Evolutionary conservation across 129 eudicot species (phyloP).

Genomic region (Chrysanthemum makinoi): DNA sequence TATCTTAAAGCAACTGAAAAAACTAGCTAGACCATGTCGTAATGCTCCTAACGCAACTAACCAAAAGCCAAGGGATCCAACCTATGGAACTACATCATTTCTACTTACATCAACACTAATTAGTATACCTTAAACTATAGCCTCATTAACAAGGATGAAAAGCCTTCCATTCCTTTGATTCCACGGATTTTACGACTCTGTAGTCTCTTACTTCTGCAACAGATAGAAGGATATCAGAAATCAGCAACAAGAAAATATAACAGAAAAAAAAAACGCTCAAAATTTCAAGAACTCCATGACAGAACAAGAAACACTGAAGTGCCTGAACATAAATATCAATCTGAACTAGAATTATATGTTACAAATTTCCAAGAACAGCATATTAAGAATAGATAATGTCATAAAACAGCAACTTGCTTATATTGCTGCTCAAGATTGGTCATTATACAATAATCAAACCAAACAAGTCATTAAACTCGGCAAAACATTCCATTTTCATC

Average conservation of each 20-base stretch:
- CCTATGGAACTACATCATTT: background rate
- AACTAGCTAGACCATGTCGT: constrained; percentile 7
- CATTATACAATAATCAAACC: too few species aligned
- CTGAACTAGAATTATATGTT: background rate
- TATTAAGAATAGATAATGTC: background rate
- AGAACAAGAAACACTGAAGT: background rate
- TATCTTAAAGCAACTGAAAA: constrained; percentile 3
- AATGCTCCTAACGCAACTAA: too few species aligned
- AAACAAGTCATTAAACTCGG: too few species aligned
- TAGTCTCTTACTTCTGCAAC: constrained; percentile 16
- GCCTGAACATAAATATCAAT: too few species aligned
- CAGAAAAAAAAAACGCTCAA: background rate
- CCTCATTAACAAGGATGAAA: constrained; percentile 10
- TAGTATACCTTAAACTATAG: constrained; percentile 19
- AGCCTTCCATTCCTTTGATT: constrained; percentile 3
- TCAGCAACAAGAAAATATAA: background rate
- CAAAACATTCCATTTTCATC: too few species aligned
- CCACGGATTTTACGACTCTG: background rate
- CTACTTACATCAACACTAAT: constrained; percentile 14
- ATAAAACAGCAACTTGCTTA: too few species aligned
- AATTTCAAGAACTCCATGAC: background rate
- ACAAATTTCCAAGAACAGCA: background rate
- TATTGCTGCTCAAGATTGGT: too few species aligned
- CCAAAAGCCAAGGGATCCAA: too few species aligned
- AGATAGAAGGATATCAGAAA: background rate